A percentile compares a stretch with the other conserved stretches of the same genome.
Conservation (phyloP, 106 monocot genomes). For the Triglochin maritima region DNA sequence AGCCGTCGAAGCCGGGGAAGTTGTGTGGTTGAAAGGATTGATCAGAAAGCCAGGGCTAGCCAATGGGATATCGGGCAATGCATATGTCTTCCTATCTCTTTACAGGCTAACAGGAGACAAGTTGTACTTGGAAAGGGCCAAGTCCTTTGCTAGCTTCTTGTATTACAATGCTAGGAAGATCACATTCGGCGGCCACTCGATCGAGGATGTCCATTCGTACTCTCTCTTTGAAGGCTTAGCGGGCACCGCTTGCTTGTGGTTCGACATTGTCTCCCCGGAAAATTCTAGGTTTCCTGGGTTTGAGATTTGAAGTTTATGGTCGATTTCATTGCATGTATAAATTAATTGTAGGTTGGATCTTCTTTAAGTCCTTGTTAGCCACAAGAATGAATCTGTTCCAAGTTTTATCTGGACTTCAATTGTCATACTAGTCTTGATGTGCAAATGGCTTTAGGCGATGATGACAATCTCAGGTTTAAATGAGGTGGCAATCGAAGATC, state of each 20-base stretch:
- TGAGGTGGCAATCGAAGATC: no score
- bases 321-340: no score
- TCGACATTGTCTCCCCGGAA: slow-evolving; percentile 14
- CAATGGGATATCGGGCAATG: slow-evolving; percentile 32
- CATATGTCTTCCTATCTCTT: slow-evolving; percentile 32
- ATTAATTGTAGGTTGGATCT: no score
- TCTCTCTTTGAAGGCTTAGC: slow-evolving; percentile 25
- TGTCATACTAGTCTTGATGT: no score
- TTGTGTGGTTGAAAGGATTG: slow-evolving; percentile 34
- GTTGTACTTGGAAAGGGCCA: slow-evolving; percentile 22
- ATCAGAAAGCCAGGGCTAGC: slow-evolving; percentile 17
- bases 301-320: slow-evolving; percentile 7
- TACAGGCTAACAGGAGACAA: slow-evolving; percentile 32
- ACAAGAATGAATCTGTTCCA: no score
- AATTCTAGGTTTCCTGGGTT: slow-evolving; percentile 26
- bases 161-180: slow-evolving; percentile 20
- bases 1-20: slow-evolving; percentile 34
- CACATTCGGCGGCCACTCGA: not conserved
- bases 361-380: no score
- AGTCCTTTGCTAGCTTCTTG: slow-evolving; percentile 19
- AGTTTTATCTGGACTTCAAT: no score
- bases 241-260: slow-evolving; percentile 22
- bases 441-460: no score
- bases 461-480: no score
- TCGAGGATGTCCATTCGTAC: slow-evolving; percentile 6